Evolutionary conservation across 768 basidiomycete species (phyloP).

Genomic region (Megacollybia marginata): DNA sequence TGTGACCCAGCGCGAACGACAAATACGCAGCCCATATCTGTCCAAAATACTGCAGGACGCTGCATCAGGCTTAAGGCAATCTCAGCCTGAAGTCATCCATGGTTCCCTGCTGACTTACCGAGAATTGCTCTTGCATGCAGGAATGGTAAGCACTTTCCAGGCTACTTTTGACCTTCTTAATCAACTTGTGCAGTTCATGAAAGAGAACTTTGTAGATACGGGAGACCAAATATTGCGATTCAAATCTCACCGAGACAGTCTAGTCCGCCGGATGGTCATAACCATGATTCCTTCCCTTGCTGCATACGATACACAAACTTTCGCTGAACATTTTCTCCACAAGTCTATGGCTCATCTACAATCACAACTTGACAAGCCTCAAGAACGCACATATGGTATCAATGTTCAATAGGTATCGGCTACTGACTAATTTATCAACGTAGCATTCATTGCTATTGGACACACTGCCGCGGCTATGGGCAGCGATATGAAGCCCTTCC

Average conservation of each 20-base stretch:
- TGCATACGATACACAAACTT: constrained; percentile 88
- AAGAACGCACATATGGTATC: constrained; percentile 82
- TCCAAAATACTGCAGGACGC: constrained; percentile 85
- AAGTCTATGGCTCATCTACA: constrained; percentile 91
- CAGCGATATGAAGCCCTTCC: constrained; percentile 92
- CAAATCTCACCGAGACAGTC: constrained; percentile 77
- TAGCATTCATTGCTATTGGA: constrained; percentile 94
- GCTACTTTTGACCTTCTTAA: background rate
- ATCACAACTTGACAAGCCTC: constrained; percentile 80
- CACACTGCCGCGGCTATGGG: constrained; percentile 88
- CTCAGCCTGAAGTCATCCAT: constrained; percentile 83
- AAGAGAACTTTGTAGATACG: constrained; percentile 76
- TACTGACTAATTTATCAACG: constrained; percentile 4
- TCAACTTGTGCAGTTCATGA: constrained; percentile 61
- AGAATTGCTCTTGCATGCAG: constrained; percentile 87
- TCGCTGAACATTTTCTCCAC: constrained; percentile 86
- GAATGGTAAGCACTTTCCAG: constrained; percentile 56
- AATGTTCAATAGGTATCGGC: constrained; percentile 4
- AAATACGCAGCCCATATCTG: constrained; percentile 58
- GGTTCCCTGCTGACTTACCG: constrained; percentile 89
- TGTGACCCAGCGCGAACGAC: constrained; percentile 65
- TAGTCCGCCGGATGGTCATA: constrained; percentile 92
- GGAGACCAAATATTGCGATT: constrained; percentile 89
- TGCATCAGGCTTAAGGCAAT: constrained; percentile 70
- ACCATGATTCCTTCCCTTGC: constrained; percentile 93